Conservation (phyloP, 306 rosid species). For the Cucumis hystrix region DNA sequence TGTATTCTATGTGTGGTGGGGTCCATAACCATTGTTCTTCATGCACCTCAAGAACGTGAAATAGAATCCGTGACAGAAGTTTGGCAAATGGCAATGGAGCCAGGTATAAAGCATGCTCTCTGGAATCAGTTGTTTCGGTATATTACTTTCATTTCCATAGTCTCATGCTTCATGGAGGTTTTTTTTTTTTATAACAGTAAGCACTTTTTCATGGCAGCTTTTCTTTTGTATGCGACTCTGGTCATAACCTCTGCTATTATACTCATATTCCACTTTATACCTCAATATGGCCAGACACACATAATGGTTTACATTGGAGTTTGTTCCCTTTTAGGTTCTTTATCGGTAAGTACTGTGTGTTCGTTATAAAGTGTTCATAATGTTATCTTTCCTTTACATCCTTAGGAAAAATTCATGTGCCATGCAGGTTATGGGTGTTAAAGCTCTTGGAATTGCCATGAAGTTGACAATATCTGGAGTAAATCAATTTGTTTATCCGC, state of each 20-base stretch:
- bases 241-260: constrained; percentile 43
- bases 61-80: constrained; percentile 65
- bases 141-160: neutral
- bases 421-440: constrained; percentile 70
- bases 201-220: constrained; percentile 35
- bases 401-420: neutral
- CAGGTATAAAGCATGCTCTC: constrained; percentile 33
- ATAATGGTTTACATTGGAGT: constrained; percentile 76
- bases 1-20: constrained; percentile 73
- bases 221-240: constrained; percentile 53
- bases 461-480: constrained; percentile 62
- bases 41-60: constrained; percentile 69
- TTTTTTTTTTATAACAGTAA: neutral
- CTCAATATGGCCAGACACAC: constrained; percentile 74
- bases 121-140: neutral
- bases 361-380: neutral
- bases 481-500: constrained; percentile 52
- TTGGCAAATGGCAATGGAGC: constrained; percentile 85
- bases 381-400: neutral
- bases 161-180: neutral
- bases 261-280: constrained; percentile 50
- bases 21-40: constrained; percentile 68
- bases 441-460: constrained; percentile 74
- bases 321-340: constrained; percentile 71
- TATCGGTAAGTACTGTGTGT: constrained; percentile 36